phyloP scores from a whole-genome alignment of 441 rosid genomes.

The Croton laevigatus region DNA sequence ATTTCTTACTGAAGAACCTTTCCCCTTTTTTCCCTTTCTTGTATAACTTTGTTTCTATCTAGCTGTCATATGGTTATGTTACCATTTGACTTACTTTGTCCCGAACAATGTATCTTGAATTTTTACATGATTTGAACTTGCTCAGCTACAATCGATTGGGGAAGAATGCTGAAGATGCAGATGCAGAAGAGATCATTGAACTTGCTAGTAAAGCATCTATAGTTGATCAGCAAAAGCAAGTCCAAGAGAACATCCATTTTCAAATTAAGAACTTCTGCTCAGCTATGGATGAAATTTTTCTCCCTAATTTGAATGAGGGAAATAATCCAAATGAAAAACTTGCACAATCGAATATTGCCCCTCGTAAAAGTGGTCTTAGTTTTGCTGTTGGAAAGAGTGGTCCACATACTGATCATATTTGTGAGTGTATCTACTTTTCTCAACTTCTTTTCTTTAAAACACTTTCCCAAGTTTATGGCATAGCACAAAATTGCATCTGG shows the following conservation, averaged over 20 bases:
- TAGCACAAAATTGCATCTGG: background rate
- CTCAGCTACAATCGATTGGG: slow-evolving; percentile 78
- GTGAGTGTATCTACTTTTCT: slow-evolving; percentile 38
- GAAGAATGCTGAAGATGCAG: slow-evolving; percentile 63
- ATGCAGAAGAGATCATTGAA: slow-evolving; percentile 79
- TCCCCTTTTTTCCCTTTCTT: background rate
- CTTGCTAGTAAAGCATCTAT: slow-evolving; percentile 70
- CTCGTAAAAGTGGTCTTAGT: slow-evolving; percentile 70
- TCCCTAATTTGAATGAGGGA: slow-evolving; percentile 28
- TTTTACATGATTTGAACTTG: slow-evolving; percentile 8
- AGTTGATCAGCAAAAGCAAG: slow-evolving; percentile 72
- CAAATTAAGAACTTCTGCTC: slow-evolving; percentile 54
- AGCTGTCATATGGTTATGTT: slow-evolving; percentile 1
- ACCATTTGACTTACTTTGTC: background rate
- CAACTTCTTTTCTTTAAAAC: background rate
- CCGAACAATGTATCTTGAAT: slow-evolving; percentile 1
- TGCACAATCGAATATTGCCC: slow-evolving; percentile 29
- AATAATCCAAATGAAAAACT: slow-evolving; percentile 30
- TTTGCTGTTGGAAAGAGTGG: slow-evolving; percentile 54
- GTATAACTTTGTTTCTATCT: background rate
- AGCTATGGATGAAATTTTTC: slow-evolving; percentile 65
- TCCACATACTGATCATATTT: slow-evolving; percentile 29
- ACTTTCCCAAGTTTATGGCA: background rate
- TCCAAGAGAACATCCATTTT: slow-evolving; percentile 70
- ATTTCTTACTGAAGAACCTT: background rate